Evolutionary conservation across 2,329 filamentous ascomycete species (phyloP).

Genomic region (Penicillium hordei): DNA sequence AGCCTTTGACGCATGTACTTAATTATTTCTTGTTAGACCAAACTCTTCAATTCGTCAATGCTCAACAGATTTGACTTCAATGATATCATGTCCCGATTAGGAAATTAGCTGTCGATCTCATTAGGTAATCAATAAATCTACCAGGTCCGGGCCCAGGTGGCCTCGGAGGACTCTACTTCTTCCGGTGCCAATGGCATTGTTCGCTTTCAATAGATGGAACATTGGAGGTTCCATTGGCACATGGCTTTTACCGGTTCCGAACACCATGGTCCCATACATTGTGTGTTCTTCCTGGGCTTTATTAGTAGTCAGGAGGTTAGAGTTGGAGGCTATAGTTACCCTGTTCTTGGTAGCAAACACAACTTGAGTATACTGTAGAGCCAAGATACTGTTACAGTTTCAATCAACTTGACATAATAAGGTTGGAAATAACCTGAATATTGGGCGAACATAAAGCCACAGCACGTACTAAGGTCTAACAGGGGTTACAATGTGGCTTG

Average conservation of each 20-base stretch:
- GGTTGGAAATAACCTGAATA: not conserved
- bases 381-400: too few relatives aligned
- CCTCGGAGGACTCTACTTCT: not conserved
- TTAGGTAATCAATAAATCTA: not conserved
- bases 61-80: not conserved
- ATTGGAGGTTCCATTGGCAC: not conserved
- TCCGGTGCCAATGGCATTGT: constrained; percentile 8
- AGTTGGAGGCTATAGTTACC: not conserved
- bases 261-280: not conserved
- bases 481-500: not conserved
- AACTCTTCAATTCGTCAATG: not conserved
- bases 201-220: not conserved
- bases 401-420: not conserved
- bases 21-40: not conserved
- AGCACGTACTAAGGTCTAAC: not conserved
- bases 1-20: constrained; percentile 4
- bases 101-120: not conserved
- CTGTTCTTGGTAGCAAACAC: not conserved
- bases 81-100: constrained; percentile 7
- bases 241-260: not conserved
- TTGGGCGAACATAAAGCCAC: not conserved
- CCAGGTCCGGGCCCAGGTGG: not conserved
- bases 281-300: not conserved
- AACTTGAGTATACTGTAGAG: not conserved
- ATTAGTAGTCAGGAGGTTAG: not conserved